Evolutionary conservation across 2,329 filamentous ascomycete genomes (phyloP).

Genomic region (Ophiostoma himal-ulmi): DNA sequence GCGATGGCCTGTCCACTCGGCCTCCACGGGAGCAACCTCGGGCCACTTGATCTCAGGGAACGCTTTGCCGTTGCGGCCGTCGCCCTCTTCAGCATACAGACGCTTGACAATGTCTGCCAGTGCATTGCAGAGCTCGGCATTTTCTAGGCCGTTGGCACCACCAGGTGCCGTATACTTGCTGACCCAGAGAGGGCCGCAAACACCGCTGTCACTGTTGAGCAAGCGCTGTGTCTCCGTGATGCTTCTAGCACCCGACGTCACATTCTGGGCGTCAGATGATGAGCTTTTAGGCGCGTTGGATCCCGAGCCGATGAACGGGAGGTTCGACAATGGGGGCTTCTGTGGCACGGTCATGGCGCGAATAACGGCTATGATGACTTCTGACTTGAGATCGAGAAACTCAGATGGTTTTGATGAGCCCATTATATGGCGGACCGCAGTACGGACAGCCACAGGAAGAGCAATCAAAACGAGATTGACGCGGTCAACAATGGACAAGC

Average conservation of each 20-base stretch:
- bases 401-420: conserved; percentile 62
- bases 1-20: conserved; percentile 71
- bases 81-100: conserved; percentile 18
- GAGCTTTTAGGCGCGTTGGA: neutral
- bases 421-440: conserved; percentile 58
- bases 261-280: conserved; percentile 29
- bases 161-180: conserved; percentile 60
- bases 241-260: conserved; percentile 30
- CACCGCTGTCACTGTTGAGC: conserved; percentile 56
- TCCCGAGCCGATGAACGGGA: conserved; percentile 12
- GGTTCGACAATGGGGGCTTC: neutral
- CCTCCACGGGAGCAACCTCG: conserved; percentile 53
- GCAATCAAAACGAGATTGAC: conserved; percentile 16
- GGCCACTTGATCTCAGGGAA: conserved; percentile 39
- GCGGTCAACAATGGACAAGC: conserved; percentile 40
- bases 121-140: conserved; percentile 48
- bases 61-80: conserved; percentile 10
- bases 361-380: conserved; percentile 65
- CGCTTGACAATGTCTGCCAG: conserved; percentile 52
- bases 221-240: conserved; percentile 59
- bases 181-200: conserved; percentile 80
- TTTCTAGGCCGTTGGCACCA: conserved; percentile 45
- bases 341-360: conserved; percentile 46
- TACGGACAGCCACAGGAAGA: conserved; percentile 57
- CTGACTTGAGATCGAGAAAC: conserved; percentile 73